Percentiles rank a stretch among this genome's conserved stretches.
Evolutionary conservation across 2,329 filamentous ascomycete genomes (phyloP).

Genomic region (Fusarium sp.): DNA sequence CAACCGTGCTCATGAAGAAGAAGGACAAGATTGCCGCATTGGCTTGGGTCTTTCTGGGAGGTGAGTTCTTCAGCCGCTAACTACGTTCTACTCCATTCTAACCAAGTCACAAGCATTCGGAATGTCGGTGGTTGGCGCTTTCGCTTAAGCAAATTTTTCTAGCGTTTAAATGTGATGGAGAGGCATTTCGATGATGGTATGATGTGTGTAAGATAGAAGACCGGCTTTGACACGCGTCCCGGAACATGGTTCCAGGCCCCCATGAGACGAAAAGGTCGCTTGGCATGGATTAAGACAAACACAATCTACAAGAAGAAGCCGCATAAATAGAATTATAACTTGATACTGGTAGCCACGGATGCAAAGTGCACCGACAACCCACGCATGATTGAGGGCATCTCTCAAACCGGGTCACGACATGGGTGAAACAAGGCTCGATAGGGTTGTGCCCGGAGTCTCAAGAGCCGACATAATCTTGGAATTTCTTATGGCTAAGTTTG

Average conservation of each 20-base stretch:
- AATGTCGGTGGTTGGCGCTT: slow-evolving; percentile 36
- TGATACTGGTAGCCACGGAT: neutral
- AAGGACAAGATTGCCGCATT: slow-evolving; percentile 68
- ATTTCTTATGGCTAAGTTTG: neutral
- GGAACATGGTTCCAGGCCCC: neutral
- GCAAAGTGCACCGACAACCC: neutral
- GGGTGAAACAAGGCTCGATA: neutral
- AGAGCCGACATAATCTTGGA: neutral
- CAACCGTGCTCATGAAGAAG: slow-evolving; percentile 60
- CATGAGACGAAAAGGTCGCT: neutral
- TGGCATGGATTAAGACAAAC: neutral
- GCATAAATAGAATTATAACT: neutral
- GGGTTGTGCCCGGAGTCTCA: neutral
- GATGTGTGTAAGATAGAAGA: neutral
- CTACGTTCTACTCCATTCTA: neutral
- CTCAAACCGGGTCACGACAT: neutral
- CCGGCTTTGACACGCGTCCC: neutral
- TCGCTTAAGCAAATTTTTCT: slow-evolving; percentile 11
- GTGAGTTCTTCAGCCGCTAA: slow-evolving; percentile 47
- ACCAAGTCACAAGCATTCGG: slow-evolving; percentile 26
- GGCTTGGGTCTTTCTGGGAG: slow-evolving; percentile 62
- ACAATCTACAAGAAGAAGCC: neutral
- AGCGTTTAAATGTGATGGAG: neutral
- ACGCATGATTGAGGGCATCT: neutral
- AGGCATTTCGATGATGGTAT: neutral